Evolutionary conservation across 1,284 basidiomycete genomes (phyloP), one percentile per base, ranked within the genome.

Genomic region (Apiotrichum laibachii): DNA sequence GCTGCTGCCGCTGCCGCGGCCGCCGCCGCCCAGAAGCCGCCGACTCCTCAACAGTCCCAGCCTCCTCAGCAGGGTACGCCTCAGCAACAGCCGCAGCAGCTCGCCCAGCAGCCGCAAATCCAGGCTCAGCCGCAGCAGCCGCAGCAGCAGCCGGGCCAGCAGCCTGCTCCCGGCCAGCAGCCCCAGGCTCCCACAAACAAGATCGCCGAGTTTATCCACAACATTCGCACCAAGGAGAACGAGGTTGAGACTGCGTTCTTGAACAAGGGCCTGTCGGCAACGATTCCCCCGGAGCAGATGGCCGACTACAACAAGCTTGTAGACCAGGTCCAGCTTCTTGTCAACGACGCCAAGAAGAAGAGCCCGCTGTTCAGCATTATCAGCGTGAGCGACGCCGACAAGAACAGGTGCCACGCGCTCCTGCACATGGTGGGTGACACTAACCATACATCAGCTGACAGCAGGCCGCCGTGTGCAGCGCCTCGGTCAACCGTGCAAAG

Each of bases 301-400:
- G 35, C 40, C 42, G 59, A 63, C 22, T 63, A 63, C 21, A 50
- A 50, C 13, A 31, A 45, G 12, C 37, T 57, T 0, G 40, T 63
- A 6, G 62, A 63, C 35, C 34, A 39, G n/a, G 59, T 63, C 10
- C 46, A 50, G 2, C 35, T 40, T 5, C 51, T 60, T 5, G 56
- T 57, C 8, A 52, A 49, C 9, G 62, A 63, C 21, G 62, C 62
- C 31, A 57, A 60, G 42, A 50, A 49, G 18, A 60, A 60, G 56
- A 63, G 56, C 47, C 62, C 62, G 16, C 47, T 63, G 11, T 60
- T 60, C 53, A 58, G 57, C 33, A 56, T 63, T 13, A 47, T 63
- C 16, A 56, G 56, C 44, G 33, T 39, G 40, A 63, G 34, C 22
- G 56, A 60, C 11, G 35, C 47, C 19, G 62, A 63, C 53, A 60